Evolutionary conservation across 371 early-diverging fungal species (phyloP).

Genomic region (Nematocida sp.): DNA sequence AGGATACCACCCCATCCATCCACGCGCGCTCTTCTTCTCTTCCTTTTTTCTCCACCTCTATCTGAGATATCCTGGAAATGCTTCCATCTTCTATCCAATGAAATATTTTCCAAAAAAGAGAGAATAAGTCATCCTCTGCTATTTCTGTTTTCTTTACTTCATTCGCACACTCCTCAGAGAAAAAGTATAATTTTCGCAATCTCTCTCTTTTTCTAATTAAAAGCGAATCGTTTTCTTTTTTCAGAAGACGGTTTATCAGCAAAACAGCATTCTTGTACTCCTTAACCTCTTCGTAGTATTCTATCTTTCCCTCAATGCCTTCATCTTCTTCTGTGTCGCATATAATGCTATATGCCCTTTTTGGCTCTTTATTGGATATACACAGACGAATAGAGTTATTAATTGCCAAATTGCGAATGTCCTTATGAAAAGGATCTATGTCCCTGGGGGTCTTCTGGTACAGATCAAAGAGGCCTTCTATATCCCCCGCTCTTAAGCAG

Average conservation of each 20-base stretch:
- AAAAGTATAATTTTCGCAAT: background rate
- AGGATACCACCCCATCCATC: background rate
- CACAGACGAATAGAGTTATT: conserved; percentile 11
- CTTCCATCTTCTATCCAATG: background rate
- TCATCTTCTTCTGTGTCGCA: background rate
- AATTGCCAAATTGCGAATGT: background rate
- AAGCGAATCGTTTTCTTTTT: background rate
- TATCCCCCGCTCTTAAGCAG: background rate
- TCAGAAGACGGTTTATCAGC: conserved; percentile 9
- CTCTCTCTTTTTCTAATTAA: conserved; percentile 2
- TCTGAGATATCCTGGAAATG: background rate
- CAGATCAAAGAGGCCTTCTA: conserved; percentile 20
- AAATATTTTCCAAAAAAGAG: background rate
- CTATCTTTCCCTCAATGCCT: background rate
- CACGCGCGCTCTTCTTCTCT: background rate
- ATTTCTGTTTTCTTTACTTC: background rate
- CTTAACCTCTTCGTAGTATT: conserved; percentile 6
- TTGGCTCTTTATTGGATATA: background rate
- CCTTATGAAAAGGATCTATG: background rate
- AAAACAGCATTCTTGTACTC: conserved; percentile 2
- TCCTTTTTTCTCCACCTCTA: background rate
- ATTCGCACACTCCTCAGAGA: background rate
- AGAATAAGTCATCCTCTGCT: background rate
- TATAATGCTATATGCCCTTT: background rate
- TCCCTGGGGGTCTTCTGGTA: background rate